Base-by-base conservation (phyloP, 129 eudicot genomes). In the Tagetes patula region DNA sequence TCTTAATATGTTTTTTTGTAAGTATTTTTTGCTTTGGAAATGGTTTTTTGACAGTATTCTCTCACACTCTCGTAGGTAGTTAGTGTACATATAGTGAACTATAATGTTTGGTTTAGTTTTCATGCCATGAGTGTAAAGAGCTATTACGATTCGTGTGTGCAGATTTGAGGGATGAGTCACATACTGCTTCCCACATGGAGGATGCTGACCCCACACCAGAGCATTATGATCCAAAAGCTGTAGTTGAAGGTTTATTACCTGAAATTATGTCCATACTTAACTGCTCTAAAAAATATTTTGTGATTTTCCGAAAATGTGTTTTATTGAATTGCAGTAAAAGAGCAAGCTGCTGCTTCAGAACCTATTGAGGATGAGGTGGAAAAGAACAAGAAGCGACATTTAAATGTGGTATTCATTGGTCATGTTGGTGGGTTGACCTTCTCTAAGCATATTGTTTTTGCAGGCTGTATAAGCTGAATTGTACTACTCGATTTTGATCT, bases 381-480 rank as follows among this genome's bases (percentile, higher is more conserved):
- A 55, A 88, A 63, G 42, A 68, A 81, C 20, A 87, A 67, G 80
- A 92, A 93, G 76, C 75, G 98, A 1, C 98, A 93, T 69, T 70
- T 93, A 86, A 93, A 93, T 84, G 98, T 81, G 48, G 98, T 93
- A 46, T 93, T 89, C 70, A 93, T 93, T 65, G 98, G 98, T 45
- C 98, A 93, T 77, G 98, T 93, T 66, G 98, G 98, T 93, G 79
- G 42, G 96, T 53, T 75, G 5, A 33, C 34, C 38, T 73, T 74
- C 40, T 58, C 5, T 2, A 54, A 12, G 34, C 31, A 30, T 32
- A 55, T 76, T 31, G 2, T 8, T 52, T 53, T 14, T 8, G 46
- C 55, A 46, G 8, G 61, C 14, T 36, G 55, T 14, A 52, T 52
- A 14, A 20, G 39, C n/a, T 52, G 75, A 70, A 37, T 52, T 37